Evolutionary conservation across 202 grass and related monocot species (phyloP).

Genomic region (Eragrostis tef): DNA sequence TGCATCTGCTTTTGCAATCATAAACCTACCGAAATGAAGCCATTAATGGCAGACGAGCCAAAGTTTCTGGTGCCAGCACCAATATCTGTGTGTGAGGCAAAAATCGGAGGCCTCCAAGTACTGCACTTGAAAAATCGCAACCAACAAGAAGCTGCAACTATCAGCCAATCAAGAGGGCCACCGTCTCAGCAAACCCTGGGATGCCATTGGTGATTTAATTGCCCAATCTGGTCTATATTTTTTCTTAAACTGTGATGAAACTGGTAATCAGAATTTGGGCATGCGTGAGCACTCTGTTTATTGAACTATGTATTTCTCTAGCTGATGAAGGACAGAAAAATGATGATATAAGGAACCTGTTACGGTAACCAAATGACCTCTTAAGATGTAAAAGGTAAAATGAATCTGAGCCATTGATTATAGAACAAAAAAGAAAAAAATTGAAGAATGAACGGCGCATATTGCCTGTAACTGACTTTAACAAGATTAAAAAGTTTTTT

Average conservation of each 20-base stretch:
- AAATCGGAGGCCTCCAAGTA: constrained; percentile 7
- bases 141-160: background rate
- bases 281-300: background rate
- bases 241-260: background rate
- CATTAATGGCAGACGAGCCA: constrained; percentile 42
- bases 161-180: background rate
- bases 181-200: background rate
- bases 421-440: too few species aligned
- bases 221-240: background rate
- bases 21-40: constrained; percentile 55
- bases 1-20: constrained; percentile 36
- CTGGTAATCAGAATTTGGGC: background rate
- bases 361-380: too few species aligned
- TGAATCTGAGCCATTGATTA: too few species aligned
- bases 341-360: background rate
- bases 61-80: constrained; percentile 32
- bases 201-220: constrained; percentile 11
- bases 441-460: background rate
- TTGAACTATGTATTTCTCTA: background rate
- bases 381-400: too few species aligned
- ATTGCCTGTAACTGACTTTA: background rate
- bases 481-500: background rate
- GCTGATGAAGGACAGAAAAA: background rate
- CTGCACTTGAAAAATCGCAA: constrained; percentile 22
- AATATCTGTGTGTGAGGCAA: background rate